These are phyloP conservation scores for Clavispora santaluciae DNA, from an alignment of 805 yeast species.

Conservation along the genomic window DNA sequence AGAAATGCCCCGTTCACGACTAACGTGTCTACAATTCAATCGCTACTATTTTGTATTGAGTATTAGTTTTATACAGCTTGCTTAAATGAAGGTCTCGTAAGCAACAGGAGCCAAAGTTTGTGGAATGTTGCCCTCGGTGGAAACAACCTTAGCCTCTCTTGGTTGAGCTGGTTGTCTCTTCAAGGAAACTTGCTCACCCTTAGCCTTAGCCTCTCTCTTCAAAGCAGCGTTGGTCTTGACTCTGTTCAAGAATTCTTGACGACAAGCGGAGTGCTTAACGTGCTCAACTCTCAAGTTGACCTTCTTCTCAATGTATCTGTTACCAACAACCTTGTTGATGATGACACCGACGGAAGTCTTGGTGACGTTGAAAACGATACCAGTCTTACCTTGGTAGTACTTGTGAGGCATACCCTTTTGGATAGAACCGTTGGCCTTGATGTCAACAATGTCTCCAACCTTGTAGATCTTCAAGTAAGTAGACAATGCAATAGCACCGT, in stretches of 20 bases:
- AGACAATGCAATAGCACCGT: constrained; percentile 91
- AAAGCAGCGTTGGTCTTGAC: constrained; percentile 94
- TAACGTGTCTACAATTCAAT: not conserved
- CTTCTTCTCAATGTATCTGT: constrained; percentile 99
- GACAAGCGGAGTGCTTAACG: constrained; percentile 99
- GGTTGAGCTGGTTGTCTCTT: constrained; percentile 99
- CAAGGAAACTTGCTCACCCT: constrained; percentile 85
- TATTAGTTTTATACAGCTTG: constrained; percentile 32
- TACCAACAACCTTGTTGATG: constrained; percentile 96
- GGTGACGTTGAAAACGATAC: constrained; percentile 98
- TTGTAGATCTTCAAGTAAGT: constrained; percentile 97
- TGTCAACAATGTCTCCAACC: constrained; percentile 99
- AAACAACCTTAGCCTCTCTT: constrained; percentile 84
- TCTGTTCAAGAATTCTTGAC: constrained; percentile 98
- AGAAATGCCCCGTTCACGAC: too few species aligned
- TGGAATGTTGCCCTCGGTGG: constrained; percentile 80
- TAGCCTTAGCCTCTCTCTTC: constrained; percentile 90
- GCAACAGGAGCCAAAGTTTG: constrained; percentile 99
- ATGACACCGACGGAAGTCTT: constrained; percentile 98
- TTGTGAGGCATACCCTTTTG: constrained; percentile 99
- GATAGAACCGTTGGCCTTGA: constrained; percentile 98
- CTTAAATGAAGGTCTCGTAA: constrained; percentile 98
- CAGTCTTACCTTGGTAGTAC: constrained; percentile 99
- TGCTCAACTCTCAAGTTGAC: constrained; percentile 98
- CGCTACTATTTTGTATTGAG: constrained; percentile 2